Evolutionary conservation across 1,139 yeast genomes (phyloP).

Genomic region (Candida neerlandica): DNA sequence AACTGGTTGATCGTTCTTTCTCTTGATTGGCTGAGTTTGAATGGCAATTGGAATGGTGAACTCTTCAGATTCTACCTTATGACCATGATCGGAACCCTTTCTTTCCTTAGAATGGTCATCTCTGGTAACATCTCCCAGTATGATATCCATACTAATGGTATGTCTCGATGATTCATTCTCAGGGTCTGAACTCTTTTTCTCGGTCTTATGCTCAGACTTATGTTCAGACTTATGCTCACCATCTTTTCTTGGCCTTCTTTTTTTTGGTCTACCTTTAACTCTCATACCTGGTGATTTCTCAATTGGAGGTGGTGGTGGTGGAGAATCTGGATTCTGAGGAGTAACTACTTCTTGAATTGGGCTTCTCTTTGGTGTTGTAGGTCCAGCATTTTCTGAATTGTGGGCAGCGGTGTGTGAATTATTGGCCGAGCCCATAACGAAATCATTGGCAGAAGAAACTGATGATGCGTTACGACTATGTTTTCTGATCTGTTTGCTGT

Average conservation of each 20-base stretch:
- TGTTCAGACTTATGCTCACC: not conserved
- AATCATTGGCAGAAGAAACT: slow-evolving; percentile 10
- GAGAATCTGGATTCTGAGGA: slow-evolving; percentile 3
- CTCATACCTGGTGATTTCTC: slow-evolving; percentile 18
- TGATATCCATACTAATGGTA: too few species aligned
- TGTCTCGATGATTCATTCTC: too few species aligned
- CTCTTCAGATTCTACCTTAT: slow-evolving; percentile 3
- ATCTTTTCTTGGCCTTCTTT: slow-evolving; percentile 6
- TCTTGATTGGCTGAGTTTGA: slow-evolving; percentile 5
- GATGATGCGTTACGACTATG: slow-evolving; percentile 20
- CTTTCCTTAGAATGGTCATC: not conserved
- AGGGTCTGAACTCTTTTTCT: not conserved
- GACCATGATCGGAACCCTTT: not conserved
- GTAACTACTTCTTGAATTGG: slow-evolving; percentile 6
- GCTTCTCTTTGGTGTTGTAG: slow-evolving; percentile 8
- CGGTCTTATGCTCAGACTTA: not conserved
- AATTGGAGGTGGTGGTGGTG: slow-evolving; percentile 19
- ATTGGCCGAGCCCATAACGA: not conserved
- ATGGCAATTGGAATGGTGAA: slow-evolving; percentile 6
- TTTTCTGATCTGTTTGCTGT: slow-evolving; percentile 24
- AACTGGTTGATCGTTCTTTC: slow-evolving; percentile 2
- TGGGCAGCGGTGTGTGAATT: slow-evolving; percentile 3
- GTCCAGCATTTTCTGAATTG: not conserved
- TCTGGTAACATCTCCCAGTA: too few species aligned
- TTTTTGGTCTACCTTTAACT: slow-evolving; percentile 15